Conservation (phyloP, 2,329 filamentous ascomycete species). For the Sporothrix mexicana region DNA sequence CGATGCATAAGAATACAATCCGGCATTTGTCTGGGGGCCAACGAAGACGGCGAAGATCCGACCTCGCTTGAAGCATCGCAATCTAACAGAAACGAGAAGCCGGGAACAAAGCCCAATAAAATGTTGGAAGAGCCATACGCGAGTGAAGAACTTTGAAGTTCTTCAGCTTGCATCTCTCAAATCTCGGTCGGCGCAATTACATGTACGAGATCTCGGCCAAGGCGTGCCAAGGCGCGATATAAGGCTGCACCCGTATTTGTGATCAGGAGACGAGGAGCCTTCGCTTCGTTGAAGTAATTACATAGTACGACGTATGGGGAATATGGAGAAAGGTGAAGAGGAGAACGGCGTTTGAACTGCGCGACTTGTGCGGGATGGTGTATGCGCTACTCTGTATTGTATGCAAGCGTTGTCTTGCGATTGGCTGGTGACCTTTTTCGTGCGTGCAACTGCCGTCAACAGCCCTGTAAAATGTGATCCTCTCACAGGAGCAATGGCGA, state of each 20-base stretch:
- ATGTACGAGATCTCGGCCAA: conserved; percentile 10
- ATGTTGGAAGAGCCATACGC: background rate
- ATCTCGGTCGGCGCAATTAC: background rate
- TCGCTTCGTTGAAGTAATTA: no score
- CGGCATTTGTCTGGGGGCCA: background rate
- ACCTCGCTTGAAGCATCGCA: conserved; percentile 27
- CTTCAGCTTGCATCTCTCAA: no score
- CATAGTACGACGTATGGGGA: background rate
- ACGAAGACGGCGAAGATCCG: background rate
- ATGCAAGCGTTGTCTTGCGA: background rate
- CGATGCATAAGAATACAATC: background rate
- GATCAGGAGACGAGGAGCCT: background rate
- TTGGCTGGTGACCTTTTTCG: background rate
- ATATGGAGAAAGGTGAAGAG: background rate
- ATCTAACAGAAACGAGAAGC: conserved; percentile 23
- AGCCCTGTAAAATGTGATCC: background rate
- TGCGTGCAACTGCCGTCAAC: background rate
- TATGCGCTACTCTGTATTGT: background rate
- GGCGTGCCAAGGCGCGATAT: background rate
- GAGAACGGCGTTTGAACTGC: conserved; percentile 13
- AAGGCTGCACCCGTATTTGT: background rate
- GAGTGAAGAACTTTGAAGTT: background rate
- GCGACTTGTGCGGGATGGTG: conserved; percentile 22
- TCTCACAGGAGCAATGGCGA: conserved; percentile 15
- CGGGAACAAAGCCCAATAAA: background rate